Conservation (phyloP, 805 yeast genomes). For the Maudiozyma serrabonitensis region DNA sequence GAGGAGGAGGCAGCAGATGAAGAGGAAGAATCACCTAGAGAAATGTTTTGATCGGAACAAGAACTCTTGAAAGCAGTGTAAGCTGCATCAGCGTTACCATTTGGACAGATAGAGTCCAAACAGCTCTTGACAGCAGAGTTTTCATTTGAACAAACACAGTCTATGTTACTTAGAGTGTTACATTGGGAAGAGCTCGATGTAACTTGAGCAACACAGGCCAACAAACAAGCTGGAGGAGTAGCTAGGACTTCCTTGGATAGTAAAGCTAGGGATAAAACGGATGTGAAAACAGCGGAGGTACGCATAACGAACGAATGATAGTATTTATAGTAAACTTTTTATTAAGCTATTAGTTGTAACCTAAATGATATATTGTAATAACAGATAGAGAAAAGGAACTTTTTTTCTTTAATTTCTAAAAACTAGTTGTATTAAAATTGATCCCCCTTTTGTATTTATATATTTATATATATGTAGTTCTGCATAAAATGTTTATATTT, state of each 20-base stretch:
- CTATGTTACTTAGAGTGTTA: constrained; percentile 48
- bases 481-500: neutral
- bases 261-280: constrained; percentile 20
- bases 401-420: neutral
- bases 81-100: constrained; percentile 50
- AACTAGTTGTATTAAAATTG: neutral
- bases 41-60: constrained; percentile 41
- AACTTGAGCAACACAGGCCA: constrained; percentile 78
- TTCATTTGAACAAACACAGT: constrained; percentile 59
- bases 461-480: neutral
- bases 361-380: neutral
- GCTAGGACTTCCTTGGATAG: constrained; percentile 38
- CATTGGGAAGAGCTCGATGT: constrained; percentile 45
- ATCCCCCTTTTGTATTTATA: neutral
- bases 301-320: constrained; percentile 14
- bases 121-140: constrained; percentile 47
- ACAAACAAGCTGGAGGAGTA: constrained; percentile 84
- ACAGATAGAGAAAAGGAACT: no score
- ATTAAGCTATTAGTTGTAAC: neutral
- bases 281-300: constrained; percentile 19
- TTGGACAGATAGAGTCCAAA: constrained; percentile 60
- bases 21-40: constrained; percentile 23
- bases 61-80: constrained; percentile 43
- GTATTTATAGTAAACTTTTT: neutral
- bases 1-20: constrained; percentile 27